Evolutionary conservation across 768 basidiomycete genomes (phyloP).

Genomic region (Phylloporus sp.): DNA sequence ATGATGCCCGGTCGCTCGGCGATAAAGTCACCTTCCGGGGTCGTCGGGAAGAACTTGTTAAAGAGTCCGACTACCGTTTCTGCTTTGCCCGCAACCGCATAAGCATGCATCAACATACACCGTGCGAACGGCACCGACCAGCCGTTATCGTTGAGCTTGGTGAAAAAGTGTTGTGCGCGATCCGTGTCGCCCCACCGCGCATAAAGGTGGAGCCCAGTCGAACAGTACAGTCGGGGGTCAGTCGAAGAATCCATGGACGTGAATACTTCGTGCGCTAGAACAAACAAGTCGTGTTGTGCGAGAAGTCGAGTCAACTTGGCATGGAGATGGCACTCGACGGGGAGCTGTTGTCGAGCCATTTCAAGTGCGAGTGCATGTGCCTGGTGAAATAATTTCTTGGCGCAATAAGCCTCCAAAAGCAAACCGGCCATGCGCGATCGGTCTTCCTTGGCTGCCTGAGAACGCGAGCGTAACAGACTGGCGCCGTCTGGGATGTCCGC

Average conservation of each 20-base stretch:
- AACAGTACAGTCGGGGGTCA: constrained; percentile 24
- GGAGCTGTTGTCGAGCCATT: constrained; percentile 35
- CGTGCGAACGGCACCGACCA: constrained; percentile 29
- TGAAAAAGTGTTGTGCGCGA: constrained; percentile 42
- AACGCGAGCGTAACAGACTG: constrained; percentile 17
- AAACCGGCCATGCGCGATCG: constrained; percentile 34
- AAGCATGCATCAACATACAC: constrained; percentile 50
- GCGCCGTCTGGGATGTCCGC: constrained; percentile 32
- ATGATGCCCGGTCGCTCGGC: constrained; percentile 37
- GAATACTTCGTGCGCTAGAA: constrained; percentile 43
- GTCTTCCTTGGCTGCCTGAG: constrained; percentile 24
- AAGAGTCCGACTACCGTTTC: constrained; percentile 47
- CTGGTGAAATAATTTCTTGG: constrained; percentile 29
- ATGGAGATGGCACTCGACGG: constrained; percentile 26
- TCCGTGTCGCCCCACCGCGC: constrained; percentile 47
- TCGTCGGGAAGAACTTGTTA: constrained; percentile 46
- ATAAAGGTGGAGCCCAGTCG: constrained; percentile 48
- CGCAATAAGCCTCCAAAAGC: constrained; percentile 39
- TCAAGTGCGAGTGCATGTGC: constrained; percentile 39
- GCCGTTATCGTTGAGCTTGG: constrained; percentile 28
- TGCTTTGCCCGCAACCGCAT: constrained; percentile 43
- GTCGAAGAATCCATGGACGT: constrained; percentile 24
- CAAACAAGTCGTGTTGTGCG: constrained; percentile 34
- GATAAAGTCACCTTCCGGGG: constrained; percentile 24
- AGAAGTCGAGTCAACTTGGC: constrained; percentile 40